A percentile compares a stretch with the other conserved stretches of the same genome.
phyloP scores from a whole-genome alignment of 495 filamentous ascomycete genomes.

The Trichoderma erinaceum region DNA sequence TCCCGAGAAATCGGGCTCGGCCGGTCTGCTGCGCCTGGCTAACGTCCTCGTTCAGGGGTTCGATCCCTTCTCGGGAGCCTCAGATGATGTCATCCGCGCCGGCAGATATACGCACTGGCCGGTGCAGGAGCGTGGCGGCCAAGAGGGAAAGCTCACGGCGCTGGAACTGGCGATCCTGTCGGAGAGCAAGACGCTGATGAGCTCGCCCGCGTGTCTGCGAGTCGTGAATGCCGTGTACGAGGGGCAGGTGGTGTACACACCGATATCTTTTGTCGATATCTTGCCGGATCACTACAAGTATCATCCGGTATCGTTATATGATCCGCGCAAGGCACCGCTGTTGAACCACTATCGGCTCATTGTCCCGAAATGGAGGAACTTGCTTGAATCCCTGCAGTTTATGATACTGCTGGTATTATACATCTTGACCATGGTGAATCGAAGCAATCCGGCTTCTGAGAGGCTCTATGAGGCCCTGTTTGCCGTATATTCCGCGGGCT shows the following conservation, averaged over 20 bases:
- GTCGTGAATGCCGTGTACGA: conserved; percentile 55
- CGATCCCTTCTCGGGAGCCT: conserved; percentile 56
- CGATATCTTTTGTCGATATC: conserved; percentile 56
- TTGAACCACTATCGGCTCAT: conserved; percentile 63
- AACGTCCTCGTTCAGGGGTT: conserved; percentile 58
- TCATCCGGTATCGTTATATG: conserved; percentile 56
- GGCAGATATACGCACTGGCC: conserved; percentile 40
- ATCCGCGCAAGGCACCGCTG: conserved; percentile 49
- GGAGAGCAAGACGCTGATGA: conserved; percentile 54
- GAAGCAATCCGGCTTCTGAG: conserved; percentile 31
- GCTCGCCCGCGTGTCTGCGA: conserved; percentile 51
- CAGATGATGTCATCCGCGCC: conserved; percentile 34
- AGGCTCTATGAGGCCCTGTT: conserved; percentile 47
- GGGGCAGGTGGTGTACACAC: conserved; percentile 55
- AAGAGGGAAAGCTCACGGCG: conserved; percentile 53
- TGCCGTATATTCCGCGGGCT: conserved; percentile 50
- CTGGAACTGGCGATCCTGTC: conserved; percentile 59
- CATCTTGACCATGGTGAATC: conserved; percentile 48
- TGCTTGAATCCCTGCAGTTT: conserved; percentile 56
- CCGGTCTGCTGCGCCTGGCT: conserved; percentile 51
- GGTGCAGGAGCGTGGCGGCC: conserved; percentile 38
- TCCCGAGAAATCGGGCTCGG: conserved; percentile 27
- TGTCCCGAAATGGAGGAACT: conserved; percentile 53
- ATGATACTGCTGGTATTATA: conserved; percentile 50
- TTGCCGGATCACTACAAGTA: conserved; percentile 61